Evolutionary conservation across 116 monocot genomes (phyloP).

Genomic region (Dioscorea cayenensis): DNA sequence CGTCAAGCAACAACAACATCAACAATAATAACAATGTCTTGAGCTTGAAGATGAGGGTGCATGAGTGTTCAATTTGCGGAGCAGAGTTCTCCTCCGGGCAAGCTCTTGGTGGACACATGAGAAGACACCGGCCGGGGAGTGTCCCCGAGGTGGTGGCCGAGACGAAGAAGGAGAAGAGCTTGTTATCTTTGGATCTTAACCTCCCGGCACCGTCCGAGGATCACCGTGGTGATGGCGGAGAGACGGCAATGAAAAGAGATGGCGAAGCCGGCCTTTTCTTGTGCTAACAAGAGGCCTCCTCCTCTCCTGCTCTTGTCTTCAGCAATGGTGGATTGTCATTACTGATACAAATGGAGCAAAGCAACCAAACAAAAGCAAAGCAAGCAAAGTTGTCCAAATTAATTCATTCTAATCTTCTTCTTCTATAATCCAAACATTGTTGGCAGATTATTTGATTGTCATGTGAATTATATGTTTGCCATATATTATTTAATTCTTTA

Average conservation of each 20-base stretch:
- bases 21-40: background rate
- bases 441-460: no score
- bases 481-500: no score
- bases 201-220: constrained; percentile 77
- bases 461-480: no score
- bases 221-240: background rate
- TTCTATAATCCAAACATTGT: no score
- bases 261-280: background rate
- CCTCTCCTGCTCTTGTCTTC: constrained; percentile 13
- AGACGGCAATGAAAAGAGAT: background rate
- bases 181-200: constrained; percentile 69
- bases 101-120: constrained; percentile 58
- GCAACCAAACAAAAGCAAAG: no score
- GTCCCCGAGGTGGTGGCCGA: background rate
- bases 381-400: no score
- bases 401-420: no score
- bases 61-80: constrained; percentile 12
- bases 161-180: constrained; percentile 21
- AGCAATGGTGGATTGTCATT: constrained; percentile 24
- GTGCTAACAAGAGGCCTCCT: constrained; percentile 1
- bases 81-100: constrained; percentile 48
- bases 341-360: constrained; percentile 6
- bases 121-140: constrained; percentile 35
- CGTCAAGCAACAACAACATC: background rate
- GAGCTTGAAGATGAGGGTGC: constrained; percentile 22